A percentile compares a stretch with the other conserved stretches of the same genome.
phyloP scores from a whole-genome alignment of 495 filamentous ascomycete species.

The Clohesyomyces aquaticus region DNA sequence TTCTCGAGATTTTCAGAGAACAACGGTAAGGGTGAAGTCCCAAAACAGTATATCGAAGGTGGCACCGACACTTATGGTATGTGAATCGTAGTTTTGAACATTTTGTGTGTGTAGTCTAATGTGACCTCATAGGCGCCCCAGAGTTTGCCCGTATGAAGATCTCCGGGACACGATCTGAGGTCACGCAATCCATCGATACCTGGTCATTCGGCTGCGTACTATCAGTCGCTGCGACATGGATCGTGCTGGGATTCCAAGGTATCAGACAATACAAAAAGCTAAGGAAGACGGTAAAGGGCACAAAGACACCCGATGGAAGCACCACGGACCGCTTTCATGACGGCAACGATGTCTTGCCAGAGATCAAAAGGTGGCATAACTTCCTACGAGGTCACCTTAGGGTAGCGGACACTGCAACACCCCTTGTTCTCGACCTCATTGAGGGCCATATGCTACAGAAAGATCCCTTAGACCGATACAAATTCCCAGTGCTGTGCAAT shows the following conservation, averaged over 20 bases:
- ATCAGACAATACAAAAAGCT: conserved; percentile 39
- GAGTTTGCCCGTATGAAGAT: conserved; percentile 20
- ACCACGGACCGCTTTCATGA: conserved; percentile 43
- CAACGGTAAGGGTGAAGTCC: conserved; percentile 23
- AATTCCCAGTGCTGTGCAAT: not conserved
- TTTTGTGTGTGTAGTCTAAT: conserved; percentile 42
- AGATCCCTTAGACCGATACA: not conserved
- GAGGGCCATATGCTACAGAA: conserved; percentile 4
- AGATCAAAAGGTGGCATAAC: conserved; percentile 21
- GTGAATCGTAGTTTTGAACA: not conserved
- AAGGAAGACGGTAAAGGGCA: conserved; percentile 30
- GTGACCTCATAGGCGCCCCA: conserved; percentile 28
- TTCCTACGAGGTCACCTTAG: conserved; percentile 7
- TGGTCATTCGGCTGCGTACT: conserved; percentile 53
- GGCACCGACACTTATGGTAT: conserved; percentile 32
- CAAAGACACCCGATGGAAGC: not conserved
- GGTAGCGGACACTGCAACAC: conserved; percentile 9
- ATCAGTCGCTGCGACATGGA: conserved; percentile 50
- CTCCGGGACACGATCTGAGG: conserved; percentile 22
- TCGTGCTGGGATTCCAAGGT: conserved; percentile 45
- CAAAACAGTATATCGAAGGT: conserved; percentile 34
- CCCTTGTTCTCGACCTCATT: conserved; percentile 13
- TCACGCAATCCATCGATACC: conserved; percentile 49
- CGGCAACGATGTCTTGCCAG: conserved; percentile 8
- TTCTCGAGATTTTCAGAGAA: conserved; percentile 46